Percentiles rank a stretch among this genome's conserved stretches.
Conservation (phyloP, 164 flowering plant species). For the Magnolia officinalis region DNA sequence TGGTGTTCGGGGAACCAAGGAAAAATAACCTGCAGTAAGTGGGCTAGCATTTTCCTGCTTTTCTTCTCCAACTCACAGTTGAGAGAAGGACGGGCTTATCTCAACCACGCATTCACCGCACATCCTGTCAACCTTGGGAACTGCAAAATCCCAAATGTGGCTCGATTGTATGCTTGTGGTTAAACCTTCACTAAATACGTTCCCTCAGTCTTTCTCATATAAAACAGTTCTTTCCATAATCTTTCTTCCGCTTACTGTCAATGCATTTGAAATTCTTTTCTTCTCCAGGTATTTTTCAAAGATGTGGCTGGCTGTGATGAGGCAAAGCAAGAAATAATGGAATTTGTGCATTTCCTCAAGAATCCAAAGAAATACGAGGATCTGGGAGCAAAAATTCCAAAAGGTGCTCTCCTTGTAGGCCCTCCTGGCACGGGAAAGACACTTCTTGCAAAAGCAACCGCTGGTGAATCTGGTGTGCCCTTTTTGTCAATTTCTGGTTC, state of each 20-base stretch:
- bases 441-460: constrained; percentile 92
- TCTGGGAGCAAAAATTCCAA: constrained; percentile 87
- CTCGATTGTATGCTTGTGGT: not conserved
- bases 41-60: too few relatives aligned
- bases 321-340: constrained; percentile 96
- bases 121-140: not conserved
- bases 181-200: not conserved
- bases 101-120: not conserved
- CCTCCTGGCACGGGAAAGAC: constrained; percentile 98
- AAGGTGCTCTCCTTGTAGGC: constrained; percentile 90
- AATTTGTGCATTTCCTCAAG: constrained; percentile 88
- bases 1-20: not conserved
- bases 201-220: not conserved
- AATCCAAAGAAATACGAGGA: constrained; percentile 89
- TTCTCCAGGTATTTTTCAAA: constrained; percentile 62
- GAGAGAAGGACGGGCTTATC: too few relatives aligned
- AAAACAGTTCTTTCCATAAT: not conserved
- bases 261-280: not conserved
- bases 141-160: not conserved
- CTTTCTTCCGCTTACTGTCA: not conserved
- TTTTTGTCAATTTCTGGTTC: constrained; percentile 87
- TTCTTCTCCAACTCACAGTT: not conserved
- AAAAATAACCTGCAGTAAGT: too few relatives aligned
- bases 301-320: constrained; percentile 98
- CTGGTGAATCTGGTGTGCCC: constrained; percentile 89